Base-by-base conservation (phyloP, 2,329 filamentous ascomycete species). In the Alternaria triticina region DNA sequence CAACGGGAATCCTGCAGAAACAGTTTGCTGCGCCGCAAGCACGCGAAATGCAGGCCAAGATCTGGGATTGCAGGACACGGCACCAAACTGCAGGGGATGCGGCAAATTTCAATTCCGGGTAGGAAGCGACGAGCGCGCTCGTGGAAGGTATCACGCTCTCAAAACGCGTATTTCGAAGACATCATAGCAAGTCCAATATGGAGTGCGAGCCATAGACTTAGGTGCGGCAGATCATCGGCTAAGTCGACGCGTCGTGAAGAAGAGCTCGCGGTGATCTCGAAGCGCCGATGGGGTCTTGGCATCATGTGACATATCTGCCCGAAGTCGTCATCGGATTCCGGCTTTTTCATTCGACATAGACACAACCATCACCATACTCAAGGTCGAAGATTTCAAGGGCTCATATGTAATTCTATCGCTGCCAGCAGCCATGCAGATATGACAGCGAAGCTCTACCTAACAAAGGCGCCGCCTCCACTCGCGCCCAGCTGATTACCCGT, bases 401-500 rank as follows among this genome's bases (percentile, higher is more conserved):
- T 15, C 27, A 30, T 17, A 9, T 25, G 12, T 17, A 13, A 13
- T 13, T 36, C 1, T 6, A 30, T 50, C 30, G 47, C 47, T 30
- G 25, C 27, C 47, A 30, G n/a, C n/a, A 30, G 27, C 47, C 12
- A 30, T 20, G 27, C 11, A 13, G 10, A 30, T 22, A 5, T n/a
- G n/a, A 15, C 17, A 13, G 6, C 15, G 5, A 13, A 5, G 10
- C 22, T 30, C 22, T 61, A 61, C 27, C 54, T 45, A 13, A 61
- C 59, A 44, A 61, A 61, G 2, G 59, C 59, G 46, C 59, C 59
- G 9, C 59, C 59, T 10, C 59, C 59, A 10, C 54, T 61, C 17
- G 59, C 59, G n/a, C 59, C 47, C 23, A 61, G n/a, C 28, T 61
- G 59, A 13, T 61, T 61, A 15, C 59, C 59, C 12, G 59, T 61